Conservation (phyloP, 257 asterid genomes). For the Solanum bukasovii region DNA sequence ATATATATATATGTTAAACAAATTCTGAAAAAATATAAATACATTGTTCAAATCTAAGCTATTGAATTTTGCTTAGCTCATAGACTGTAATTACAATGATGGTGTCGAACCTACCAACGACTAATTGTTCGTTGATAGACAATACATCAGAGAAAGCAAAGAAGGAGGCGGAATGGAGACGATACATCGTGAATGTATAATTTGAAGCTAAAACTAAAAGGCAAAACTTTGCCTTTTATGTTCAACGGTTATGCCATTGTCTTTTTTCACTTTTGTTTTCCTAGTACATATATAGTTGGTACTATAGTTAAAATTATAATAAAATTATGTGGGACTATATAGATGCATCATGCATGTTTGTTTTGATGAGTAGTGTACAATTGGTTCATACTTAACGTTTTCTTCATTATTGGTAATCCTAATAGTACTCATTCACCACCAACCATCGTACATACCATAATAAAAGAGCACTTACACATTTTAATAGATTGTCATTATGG, state of each 20-base stretch:
- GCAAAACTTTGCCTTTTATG: background rate
- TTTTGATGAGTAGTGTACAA: background rate
- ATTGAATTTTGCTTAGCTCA: too few relatives aligned
- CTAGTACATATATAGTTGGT: background rate
- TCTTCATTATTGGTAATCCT: background rate
- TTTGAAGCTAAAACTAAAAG: background rate
- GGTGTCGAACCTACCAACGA: too few relatives aligned
- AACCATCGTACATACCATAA: background rate
- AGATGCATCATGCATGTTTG: background rate
- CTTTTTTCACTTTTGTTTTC: background rate
- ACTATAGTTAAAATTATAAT: background rate
- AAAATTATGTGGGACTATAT: background rate
- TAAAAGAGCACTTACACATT: background rate
- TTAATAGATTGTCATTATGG: background rate
- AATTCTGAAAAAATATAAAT: too few relatives aligned
- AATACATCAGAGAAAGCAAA: too few relatives aligned
- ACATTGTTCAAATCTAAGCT: too few relatives aligned
- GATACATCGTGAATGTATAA: background rate
- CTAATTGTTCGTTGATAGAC: too few relatives aligned
- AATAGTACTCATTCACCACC: background rate
- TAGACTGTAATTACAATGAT: too few relatives aligned
- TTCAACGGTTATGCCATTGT: background rate
- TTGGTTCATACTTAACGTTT: background rate
- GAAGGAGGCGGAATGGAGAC: too few relatives aligned
- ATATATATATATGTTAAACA: too few relatives aligned